phyloP scores from a whole-genome alignment of 306 rosid genomes.

The Trichosanthes cucumerina region DNA sequence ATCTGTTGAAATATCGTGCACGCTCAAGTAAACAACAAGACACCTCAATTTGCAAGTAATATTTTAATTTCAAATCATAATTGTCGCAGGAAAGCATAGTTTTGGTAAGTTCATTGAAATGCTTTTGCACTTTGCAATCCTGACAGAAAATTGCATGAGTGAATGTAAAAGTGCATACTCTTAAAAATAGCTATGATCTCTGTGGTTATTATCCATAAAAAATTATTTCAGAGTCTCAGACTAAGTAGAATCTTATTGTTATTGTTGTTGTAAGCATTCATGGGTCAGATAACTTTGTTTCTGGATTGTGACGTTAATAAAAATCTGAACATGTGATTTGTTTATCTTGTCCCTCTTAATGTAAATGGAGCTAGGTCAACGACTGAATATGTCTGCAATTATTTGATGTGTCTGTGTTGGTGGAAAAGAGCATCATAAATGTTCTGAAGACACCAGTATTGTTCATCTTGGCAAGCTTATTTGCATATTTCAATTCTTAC shows the following conservation, averaged over 20 bases:
- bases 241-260: not conserved
- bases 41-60: not conserved
- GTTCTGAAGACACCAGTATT: not conserved
- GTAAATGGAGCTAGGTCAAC: not conserved
- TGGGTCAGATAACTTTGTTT: not conserved
- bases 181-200: not conserved
- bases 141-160: not conserved
- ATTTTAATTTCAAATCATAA: not conserved
- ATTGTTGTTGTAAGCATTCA: not conserved
- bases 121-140: not conserved
- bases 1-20: not conserved
- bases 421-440: not conserved
- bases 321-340: not conserved
- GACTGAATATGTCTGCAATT: not conserved
- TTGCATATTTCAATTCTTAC: not conserved
- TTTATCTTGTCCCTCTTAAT: not conserved
- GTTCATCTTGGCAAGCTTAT: not conserved
- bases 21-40: not conserved
- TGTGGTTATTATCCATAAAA: not conserved
- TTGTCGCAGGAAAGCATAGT: not conserved
- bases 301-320: not conserved
- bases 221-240: not conserved
- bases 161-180: not conserved
- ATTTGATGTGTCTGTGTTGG: not conserved
- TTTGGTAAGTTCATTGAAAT: not conserved